Evolutionary conservation across 2,329 filamentous ascomycete species (phyloP).

Genomic region (Penicillium freii): DNA sequence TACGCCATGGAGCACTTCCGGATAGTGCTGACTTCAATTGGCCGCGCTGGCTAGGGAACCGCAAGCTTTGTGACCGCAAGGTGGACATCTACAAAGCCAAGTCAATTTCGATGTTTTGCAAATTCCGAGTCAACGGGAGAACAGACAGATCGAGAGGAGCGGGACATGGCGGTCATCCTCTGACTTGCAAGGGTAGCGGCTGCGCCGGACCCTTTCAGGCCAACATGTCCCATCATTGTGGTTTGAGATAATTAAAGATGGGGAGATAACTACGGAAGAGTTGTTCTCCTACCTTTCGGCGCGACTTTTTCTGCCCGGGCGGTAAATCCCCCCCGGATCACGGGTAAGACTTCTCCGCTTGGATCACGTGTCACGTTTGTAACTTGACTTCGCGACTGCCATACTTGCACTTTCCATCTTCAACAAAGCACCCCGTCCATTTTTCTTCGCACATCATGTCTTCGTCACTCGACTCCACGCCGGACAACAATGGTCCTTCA

Average conservation of each 20-base stretch:
- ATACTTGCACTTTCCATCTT: too few species aligned
- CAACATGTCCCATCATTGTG: slow-evolving; percentile 57
- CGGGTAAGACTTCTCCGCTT: too few species aligned
- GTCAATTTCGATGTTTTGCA: slow-evolving; percentile 18
- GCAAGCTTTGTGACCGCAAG: slow-evolving; percentile 29
- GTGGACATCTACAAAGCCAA: slow-evolving; percentile 35
- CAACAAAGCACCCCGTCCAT: too few species aligned
- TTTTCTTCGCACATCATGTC: too few species aligned
- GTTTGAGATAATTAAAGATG: slow-evolving; percentile 13
- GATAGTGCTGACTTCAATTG: slow-evolving; percentile 23
- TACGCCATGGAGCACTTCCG: slow-evolving; percentile 24
- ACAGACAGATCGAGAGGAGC: slow-evolving; percentile 39
- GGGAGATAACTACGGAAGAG: slow-evolving; percentile 12
- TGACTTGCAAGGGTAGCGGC: slow-evolving; percentile 40
- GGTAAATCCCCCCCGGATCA: slow-evolving; percentile 18
- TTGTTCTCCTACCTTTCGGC: slow-evolving; percentile 31
- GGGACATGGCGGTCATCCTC: slow-evolving; percentile 28
- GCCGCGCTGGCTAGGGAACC: slow-evolving; percentile 20
- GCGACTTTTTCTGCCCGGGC: slow-evolving; percentile 39
- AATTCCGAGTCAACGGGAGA: slow-evolving; percentile 1
- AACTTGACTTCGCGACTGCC: too few species aligned
- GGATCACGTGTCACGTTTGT: too few species aligned
- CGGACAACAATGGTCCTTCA: too few species aligned
- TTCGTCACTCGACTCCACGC: too few species aligned
- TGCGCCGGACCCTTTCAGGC: slow-evolving; percentile 50